These are phyloP conservation scores for Didymella keratinophila DNA, from an alignment of 2,329 filamentous ascomycete species.

Conservation along the genomic window DNA sequence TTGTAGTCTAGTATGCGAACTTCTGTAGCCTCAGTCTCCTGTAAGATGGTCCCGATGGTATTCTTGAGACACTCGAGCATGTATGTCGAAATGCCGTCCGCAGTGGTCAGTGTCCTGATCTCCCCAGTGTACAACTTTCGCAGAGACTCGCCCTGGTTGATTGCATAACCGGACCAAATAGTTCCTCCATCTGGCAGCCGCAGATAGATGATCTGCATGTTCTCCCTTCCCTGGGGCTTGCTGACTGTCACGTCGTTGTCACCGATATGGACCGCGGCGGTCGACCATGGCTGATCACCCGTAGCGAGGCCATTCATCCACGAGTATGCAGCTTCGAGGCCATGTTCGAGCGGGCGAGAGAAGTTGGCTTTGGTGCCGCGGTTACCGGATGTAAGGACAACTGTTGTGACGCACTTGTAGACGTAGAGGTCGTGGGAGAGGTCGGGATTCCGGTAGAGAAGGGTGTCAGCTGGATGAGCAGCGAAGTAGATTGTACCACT, in stretches of 20 bases:
- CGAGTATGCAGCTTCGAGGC: conserved; percentile 34
- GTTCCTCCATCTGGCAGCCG: conserved; percentile 36
- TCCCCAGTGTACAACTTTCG: conserved; percentile 32
- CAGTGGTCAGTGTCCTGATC: conserved; percentile 29
- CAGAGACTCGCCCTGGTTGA: conserved; percentile 27
- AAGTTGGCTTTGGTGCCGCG: conserved; percentile 28
- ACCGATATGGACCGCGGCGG: conserved; percentile 19
- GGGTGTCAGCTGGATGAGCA: conserved; percentile 36
- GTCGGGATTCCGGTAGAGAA: conserved; percentile 42
- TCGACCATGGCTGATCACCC: conserved; percentile 17
- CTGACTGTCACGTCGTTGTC: conserved; percentile 22
- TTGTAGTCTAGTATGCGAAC: conserved; percentile 36
- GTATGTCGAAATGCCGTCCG: conserved; percentile 31
- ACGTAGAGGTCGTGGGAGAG: conserved; percentile 40
- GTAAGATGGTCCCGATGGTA: conserved; percentile 28
- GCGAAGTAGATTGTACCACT: conserved; percentile 40
- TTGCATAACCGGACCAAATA: conserved; percentile 29
- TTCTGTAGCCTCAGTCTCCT: conserved; percentile 23
- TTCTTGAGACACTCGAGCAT: conserved; percentile 30
- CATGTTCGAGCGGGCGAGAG: conserved; percentile 28
- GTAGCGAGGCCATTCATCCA: conserved; percentile 28
- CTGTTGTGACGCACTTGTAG: conserved; percentile 37
- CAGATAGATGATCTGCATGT: conserved; percentile 39
- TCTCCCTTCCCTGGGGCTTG: conserved; percentile 18
- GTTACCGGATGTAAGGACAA: conserved; percentile 39